phyloP scores from a whole-genome alignment of 352 stramenopile species.

The Peronospora destructor region DNA sequence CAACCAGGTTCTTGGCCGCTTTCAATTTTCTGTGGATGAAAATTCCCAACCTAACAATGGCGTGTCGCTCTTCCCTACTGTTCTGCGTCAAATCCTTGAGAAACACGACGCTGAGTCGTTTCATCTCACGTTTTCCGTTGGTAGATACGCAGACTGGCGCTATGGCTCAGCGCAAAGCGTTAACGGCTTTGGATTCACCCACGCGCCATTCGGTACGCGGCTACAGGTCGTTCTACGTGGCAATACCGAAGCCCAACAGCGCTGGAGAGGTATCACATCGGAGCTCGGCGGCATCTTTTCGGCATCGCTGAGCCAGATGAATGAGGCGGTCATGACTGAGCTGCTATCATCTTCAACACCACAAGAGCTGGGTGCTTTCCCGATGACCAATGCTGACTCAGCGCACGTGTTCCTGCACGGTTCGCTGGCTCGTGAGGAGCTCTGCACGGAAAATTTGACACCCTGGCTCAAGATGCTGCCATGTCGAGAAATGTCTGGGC shows the following conservation, averaged over 20 bases:
- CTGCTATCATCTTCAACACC: slow-evolving; percentile 10
- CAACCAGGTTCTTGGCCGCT: slow-evolving; percentile 48
- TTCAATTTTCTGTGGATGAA: slow-evolving; percentile 42
- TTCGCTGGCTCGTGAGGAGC: slow-evolving; percentile 68
- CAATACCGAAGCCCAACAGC: slow-evolving; percentile 20
- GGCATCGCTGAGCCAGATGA: slow-evolving; percentile 78
- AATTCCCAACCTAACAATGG: background rate
- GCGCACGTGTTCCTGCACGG: slow-evolving; percentile 44
- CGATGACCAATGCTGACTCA: slow-evolving; percentile 5
- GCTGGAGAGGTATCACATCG: slow-evolving; percentile 64
- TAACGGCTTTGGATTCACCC: slow-evolving; percentile 11
- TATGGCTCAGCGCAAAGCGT: slow-evolving; percentile 32
- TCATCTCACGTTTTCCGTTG: slow-evolving; percentile 61
- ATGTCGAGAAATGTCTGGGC: slow-evolving; percentile 51
- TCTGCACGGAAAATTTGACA: slow-evolving; percentile 86
- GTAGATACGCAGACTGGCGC: slow-evolving; percentile 42
- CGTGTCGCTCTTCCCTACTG: slow-evolving; percentile 39
- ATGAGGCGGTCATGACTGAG: slow-evolving; percentile 35
- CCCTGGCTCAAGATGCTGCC: slow-evolving; percentile 86
- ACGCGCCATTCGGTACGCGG: slow-evolving; percentile 57
- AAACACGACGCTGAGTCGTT: slow-evolving; percentile 68
- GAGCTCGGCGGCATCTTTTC: slow-evolving; percentile 78
- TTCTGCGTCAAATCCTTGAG: slow-evolving; percentile 60
- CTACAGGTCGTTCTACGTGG: slow-evolving; percentile 47
- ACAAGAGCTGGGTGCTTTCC: slow-evolving; percentile 12